Conservation (phyloP, 305 asterid genomes). For the Fraxinus floribunda region DNA sequence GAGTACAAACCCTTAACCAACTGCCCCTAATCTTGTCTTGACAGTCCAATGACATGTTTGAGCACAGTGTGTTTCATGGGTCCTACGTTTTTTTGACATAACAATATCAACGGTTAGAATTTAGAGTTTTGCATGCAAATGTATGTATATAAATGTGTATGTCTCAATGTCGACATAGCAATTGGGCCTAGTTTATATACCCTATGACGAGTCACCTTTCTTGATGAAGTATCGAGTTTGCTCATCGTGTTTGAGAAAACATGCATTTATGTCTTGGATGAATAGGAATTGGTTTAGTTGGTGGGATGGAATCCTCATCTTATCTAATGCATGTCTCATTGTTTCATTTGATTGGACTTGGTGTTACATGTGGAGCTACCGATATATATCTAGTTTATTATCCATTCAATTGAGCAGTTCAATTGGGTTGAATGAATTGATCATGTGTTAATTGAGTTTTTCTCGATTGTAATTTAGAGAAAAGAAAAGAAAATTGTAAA, state of each 20-base stretch:
- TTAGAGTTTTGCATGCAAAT: background rate
- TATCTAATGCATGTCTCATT: background rate
- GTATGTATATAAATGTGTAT: background rate
- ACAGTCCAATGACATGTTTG: constrained; percentile 51
- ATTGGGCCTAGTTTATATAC: background rate
- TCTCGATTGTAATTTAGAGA: background rate
- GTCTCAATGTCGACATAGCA: background rate
- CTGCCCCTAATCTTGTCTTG: constrained; percentile 42
- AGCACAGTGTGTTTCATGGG: constrained; percentile 45
- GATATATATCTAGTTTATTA: background rate
- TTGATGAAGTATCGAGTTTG: background rate
- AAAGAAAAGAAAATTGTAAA: background rate
- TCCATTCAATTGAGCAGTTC: background rate
- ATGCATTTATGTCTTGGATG: background rate
- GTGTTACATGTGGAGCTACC: background rate
- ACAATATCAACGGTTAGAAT: constrained; percentile 11
- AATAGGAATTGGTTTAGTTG: background rate
- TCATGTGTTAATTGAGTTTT: background rate
- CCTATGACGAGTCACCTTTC: background rate
- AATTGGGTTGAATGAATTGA: background rate
- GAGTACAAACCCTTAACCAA: constrained; percentile 30
- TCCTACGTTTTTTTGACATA: constrained; percentile 29
- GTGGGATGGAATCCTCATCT: background rate
- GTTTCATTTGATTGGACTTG: background rate
- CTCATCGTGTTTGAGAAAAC: background rate